These are phyloP conservation scores for Hypomyces perniciosus DNA, from an alignment of 2,329 filamentous ascomycete genomes.

Conservation along the genomic window DNA sequence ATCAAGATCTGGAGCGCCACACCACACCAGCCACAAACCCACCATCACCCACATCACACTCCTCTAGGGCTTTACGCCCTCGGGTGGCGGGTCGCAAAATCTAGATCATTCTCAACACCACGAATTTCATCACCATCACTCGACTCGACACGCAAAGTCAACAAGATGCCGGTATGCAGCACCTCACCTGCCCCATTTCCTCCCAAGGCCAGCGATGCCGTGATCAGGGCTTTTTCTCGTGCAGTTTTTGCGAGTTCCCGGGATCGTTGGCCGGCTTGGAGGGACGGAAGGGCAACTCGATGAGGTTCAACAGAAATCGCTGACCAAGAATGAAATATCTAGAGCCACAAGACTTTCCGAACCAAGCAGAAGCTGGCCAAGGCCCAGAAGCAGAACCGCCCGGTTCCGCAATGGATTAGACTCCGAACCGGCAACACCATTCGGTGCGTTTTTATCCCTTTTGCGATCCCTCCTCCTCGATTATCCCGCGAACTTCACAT, in stretches of 20 bases:
- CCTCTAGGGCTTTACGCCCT: constrained; percentile 36
- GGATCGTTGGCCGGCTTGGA: neutral
- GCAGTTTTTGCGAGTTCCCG: neutral
- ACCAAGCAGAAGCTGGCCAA: constrained; percentile 99
- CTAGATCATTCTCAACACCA: constrained; percentile 24
- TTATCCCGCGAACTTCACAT: neutral
- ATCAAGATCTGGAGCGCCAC: constrained; percentile 3
- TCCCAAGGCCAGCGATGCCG: neutral
- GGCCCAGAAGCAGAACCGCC: constrained; percentile 99
- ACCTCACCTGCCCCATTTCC: constrained; percentile 5
- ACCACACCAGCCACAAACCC: constrained; percentile 18
- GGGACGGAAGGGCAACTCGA: neutral
- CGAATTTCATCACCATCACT: constrained; percentile 29
- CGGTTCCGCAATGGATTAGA: constrained; percentile 99
- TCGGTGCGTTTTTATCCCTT: constrained; percentile 64
- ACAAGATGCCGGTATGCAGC: constrained; percentile 37
- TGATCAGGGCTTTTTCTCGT: neutral
- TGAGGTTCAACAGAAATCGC: constrained; percentile 6
- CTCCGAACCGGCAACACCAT: constrained; percentile 98
- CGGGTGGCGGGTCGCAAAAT: constrained; percentile 29
- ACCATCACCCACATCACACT: constrained; percentile 10
- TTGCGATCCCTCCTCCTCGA: neutral
- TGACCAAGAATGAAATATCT: constrained; percentile 22
- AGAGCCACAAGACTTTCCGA: constrained; percentile 99
- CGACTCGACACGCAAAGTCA: constrained; percentile 34